Evolutionary conservation across 2,329 filamentous ascomycete species (phyloP).

Genomic region (Chaetomium olivaceum): DNA sequence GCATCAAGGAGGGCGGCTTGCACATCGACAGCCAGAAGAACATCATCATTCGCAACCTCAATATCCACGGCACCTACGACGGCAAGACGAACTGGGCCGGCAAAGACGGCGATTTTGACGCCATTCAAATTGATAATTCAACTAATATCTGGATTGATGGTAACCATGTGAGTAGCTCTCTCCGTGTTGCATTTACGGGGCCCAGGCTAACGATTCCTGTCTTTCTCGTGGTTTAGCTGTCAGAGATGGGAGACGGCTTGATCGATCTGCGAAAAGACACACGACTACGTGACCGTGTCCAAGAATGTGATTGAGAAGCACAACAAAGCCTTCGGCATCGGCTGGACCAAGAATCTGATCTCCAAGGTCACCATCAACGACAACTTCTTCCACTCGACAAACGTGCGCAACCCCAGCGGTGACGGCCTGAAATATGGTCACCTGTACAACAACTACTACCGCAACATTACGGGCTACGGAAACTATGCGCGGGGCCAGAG

Average conservation of each 20-base stretch:
- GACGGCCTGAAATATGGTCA: neutral
- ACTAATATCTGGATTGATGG: constrained; percentile 6
- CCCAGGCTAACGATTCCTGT: neutral
- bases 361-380: constrained; percentile 3
- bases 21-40: constrained; percentile 3
- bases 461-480: constrained; percentile 3
- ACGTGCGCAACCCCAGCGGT: constrained; percentile 2
- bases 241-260: neutral
- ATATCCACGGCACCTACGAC: neutral
- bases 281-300: constrained; percentile 1
- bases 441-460: constrained; percentile 7
- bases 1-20: neutral
- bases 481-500: neutral
- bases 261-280: constrained; percentile 1
- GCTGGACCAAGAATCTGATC: neutral
- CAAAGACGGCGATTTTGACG: neutral
- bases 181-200: too few relatives aligned
- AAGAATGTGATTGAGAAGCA: neutral
- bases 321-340: constrained; percentile 2
- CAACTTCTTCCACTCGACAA: constrained; percentile 7
- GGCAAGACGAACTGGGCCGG: neutral
- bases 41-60: constrained; percentile 5
- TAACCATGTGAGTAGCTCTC: neutral
- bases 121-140: neutral
- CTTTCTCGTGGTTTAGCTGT: neutral